phyloP scores from a whole-genome alignment of 2,329 filamentous ascomycete species.

The Arthrobotrys megalospora region DNA sequence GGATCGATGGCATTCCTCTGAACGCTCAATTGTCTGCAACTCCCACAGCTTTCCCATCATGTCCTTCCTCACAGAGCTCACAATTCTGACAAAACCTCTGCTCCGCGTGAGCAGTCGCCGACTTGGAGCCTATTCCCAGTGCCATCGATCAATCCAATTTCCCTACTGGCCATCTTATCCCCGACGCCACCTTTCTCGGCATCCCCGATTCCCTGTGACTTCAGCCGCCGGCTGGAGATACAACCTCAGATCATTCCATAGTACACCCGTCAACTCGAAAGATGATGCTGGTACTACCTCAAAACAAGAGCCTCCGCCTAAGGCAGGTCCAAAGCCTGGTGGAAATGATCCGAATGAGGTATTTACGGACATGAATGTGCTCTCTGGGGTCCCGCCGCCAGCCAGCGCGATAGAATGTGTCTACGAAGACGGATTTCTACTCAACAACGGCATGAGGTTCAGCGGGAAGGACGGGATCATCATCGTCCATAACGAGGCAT shows the following conservation, averaged over 20 bases:
- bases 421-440: constrained; percentile 84
- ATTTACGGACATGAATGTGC: constrained; percentile 82
- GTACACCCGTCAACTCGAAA: constrained; percentile 23
- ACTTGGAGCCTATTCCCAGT: constrained; percentile 48
- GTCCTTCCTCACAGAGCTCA: constrained; percentile 40
- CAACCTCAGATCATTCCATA: constrained; percentile 47
- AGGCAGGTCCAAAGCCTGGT: constrained; percentile 48
- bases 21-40: constrained; percentile 15
- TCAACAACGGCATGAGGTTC: constrained; percentile 84
- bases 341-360: constrained; percentile 61
- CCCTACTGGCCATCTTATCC: constrained; percentile 33
- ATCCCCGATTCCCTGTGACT: constrained; percentile 40
- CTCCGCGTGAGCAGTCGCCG: constrained; percentile 52
- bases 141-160: constrained; percentile 41
- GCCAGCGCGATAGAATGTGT: constrained; percentile 88
- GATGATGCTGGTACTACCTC: constrained; percentile 21
- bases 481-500: constrained; percentile 88
- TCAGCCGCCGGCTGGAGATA: constrained; percentile 26
- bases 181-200: constrained; percentile 55
- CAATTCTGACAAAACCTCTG: constrained; percentile 40
- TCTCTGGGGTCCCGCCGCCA: constrained; percentile 81
- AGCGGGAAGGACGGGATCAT: constrained; percentile 79
- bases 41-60: constrained; percentile 32
- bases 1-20: constrained; percentile 2
- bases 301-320: constrained; percentile 38